Base-by-base conservation (phyloP, 352 stramenopile genomes). In the Phytophthora lateralis region DNA sequence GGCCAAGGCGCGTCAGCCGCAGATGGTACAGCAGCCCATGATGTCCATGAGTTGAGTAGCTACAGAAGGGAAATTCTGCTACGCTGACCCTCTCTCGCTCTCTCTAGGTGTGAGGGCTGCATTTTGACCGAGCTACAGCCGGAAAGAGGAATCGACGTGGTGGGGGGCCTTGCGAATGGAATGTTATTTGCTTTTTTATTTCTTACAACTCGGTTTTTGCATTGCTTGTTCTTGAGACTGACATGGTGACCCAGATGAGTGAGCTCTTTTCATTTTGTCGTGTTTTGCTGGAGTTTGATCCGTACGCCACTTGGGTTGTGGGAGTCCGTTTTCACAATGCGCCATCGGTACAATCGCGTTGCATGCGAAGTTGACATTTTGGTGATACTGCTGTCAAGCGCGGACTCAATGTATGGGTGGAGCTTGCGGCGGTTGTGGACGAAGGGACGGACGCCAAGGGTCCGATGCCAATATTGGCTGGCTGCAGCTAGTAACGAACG, bases 1-100 rank as follows among this genome's bases (percentile, higher is more conserved):
- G 8, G 60, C 76, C 21, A 90, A 88, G 49, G 75, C 66, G 52
- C 62, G 69, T 24, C 72, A 76, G 32, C 65, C 76, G 50, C 71
- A 75, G 48, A 17, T 63, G 35, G 35, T 73, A 62, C 63, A 69
- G 39, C 73, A 71, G 29, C 61, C 70, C 38, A 78, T 80, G 74
- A 55, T 82, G 61, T 80, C 74, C 24, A 76, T 68, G 62, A 76
- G 71, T 21, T 80, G 60, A 80, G 37, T 18, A 38, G 42, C 4
- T 27, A 24, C 14, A 8, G 32, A 29, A 45, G 41, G 35, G 50
- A 20, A 50, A 51, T 15, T 15, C 12, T 21, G 35, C 18, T 52
- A 37, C 38, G 38, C 39, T 55, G 47, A 60, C 5, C 34, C 26
- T 30, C 4, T 6, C 47, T 1, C 9, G 32, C 42, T 45, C 45